Evolutionary conservation across 306 rosid genomes (phyloP).

Genomic region (Quercus bicolor): DNA sequence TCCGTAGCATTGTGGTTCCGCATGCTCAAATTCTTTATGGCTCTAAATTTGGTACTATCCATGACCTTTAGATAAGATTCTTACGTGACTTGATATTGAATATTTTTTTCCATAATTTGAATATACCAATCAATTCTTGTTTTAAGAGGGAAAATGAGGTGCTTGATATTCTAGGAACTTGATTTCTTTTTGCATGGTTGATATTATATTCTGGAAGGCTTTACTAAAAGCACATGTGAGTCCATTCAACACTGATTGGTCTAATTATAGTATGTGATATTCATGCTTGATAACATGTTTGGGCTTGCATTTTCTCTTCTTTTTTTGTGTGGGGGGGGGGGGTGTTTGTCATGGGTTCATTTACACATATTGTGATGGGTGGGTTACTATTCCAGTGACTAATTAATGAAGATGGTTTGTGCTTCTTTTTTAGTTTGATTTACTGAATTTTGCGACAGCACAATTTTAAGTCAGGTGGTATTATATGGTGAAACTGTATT

Average conservation of each 20-base stretch:
- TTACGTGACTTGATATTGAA: background rate
- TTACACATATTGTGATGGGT: background rate
- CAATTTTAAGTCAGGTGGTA: background rate
- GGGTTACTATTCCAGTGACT: background rate
- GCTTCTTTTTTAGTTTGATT: too few relatives aligned
- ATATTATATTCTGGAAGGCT: background rate
- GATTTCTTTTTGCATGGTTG: too few relatives aligned
- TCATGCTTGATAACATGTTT: background rate
- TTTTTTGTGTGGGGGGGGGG: too few relatives aligned
- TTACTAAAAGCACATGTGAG: background rate
- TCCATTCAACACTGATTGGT: background rate
- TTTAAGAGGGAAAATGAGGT: too few relatives aligned
- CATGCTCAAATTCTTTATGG: background rate
- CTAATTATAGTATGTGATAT: background rate
- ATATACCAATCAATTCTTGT: too few relatives aligned
- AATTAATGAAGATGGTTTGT: background rate
- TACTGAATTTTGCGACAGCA: slow-evolving; percentile 2
- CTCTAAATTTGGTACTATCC: background rate
- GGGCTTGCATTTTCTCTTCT: background rate
- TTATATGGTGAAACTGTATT: background rate
- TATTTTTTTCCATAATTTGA: background rate
- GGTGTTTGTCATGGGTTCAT: background rate
- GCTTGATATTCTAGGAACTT: too few relatives aligned
- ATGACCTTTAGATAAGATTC: background rate
- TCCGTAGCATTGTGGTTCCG: background rate